phyloP scores from a whole-genome alignment of 2,329 filamentous ascomycete genomes.

The Pseudocercospora fuligena region DNA sequence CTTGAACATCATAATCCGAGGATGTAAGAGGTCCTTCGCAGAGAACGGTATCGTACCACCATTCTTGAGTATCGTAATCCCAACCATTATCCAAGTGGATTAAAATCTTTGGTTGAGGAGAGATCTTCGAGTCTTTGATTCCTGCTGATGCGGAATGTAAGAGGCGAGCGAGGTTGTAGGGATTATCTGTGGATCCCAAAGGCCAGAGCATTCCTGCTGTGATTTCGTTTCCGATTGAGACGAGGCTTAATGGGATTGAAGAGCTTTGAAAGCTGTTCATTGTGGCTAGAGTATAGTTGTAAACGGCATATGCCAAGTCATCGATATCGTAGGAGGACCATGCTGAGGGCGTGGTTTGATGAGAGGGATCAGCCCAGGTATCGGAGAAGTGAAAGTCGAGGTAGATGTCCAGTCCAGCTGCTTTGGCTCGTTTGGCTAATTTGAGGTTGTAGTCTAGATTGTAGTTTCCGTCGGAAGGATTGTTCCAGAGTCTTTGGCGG shows the following conservation, averaged over 20 bases:
- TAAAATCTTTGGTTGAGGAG: conserved; percentile 37
- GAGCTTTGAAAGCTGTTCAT: conserved; percentile 48
- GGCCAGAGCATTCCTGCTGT: conserved; percentile 44
- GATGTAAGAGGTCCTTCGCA: conserved; percentile 32
- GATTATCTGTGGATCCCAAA: conserved; percentile 34
- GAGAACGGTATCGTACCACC: conserved; percentile 39
- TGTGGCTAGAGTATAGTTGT: conserved; percentile 41
- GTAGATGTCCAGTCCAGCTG: conserved; percentile 40
- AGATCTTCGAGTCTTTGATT: conserved; percentile 35
- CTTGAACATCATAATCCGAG: conserved; percentile 37
- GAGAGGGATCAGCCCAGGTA: conserved; percentile 44
- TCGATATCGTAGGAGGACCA: conserved; percentile 42
- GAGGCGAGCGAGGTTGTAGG: conserved; percentile 41
- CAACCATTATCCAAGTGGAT: conserved; percentile 43
- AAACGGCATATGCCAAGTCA: conserved; percentile 37
- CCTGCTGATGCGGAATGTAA: conserved; percentile 39
- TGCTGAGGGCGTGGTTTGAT: conserved; percentile 39
- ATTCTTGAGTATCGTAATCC: conserved; percentile 35
- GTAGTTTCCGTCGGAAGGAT: conserved; percentile 36
- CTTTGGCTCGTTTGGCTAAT: conserved; percentile 41
- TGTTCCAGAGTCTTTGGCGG: conserved; percentile 40
- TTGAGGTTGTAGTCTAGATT: conserved; percentile 42
- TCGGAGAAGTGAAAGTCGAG: conserved; percentile 43
- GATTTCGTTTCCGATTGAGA: conserved; percentile 48
- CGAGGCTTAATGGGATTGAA: conserved; percentile 45